phyloP scores from a whole-genome alignment of 345 rosid species.

The Syzygium oleosum region DNA sequence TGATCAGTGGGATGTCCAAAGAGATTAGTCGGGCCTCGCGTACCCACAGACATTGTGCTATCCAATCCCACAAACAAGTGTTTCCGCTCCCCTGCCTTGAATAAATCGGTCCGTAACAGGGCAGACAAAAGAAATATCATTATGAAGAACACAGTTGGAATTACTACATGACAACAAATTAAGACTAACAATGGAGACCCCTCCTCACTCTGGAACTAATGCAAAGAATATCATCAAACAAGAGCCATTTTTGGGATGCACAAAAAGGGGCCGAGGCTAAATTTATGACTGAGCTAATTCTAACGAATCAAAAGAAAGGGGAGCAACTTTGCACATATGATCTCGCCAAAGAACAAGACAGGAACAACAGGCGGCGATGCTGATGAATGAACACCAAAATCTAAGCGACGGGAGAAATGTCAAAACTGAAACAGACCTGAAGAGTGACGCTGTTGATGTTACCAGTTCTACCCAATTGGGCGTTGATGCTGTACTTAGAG shows the following conservation, averaged over 20 bases:
- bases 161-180: neutral
- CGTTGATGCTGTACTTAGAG: constrained; percentile 77
- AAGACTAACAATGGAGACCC: neutral
- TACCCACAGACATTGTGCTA: constrained; percentile 64
- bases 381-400: neutral
- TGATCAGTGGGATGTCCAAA: constrained; percentile 91
- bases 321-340: neutral
- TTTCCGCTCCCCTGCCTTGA: constrained; percentile 40
- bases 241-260: neutral
- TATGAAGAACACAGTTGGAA: neutral
- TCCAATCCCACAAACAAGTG: constrained; percentile 88
- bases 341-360: neutral
- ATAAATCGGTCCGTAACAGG: neutral
- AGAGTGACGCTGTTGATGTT: constrained; percentile 57
- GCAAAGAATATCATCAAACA: neutral
- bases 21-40: constrained; percentile 94
- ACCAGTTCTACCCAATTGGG: constrained; percentile 45
- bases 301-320: neutral
- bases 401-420: neutral
- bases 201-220: neutral
- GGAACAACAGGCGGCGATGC: neutral
- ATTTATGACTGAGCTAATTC: neutral
- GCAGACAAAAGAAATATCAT: neutral
- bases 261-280: neutral
- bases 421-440: constrained; percentile 41